Percentiles rank a stretch among this genome's conserved stretches.
These are phyloP conservation scores for Homolaphlyctis polyrhiza DNA, from an alignment of 371 early-diverging fungal species.

Conservation along the genomic window DNA sequence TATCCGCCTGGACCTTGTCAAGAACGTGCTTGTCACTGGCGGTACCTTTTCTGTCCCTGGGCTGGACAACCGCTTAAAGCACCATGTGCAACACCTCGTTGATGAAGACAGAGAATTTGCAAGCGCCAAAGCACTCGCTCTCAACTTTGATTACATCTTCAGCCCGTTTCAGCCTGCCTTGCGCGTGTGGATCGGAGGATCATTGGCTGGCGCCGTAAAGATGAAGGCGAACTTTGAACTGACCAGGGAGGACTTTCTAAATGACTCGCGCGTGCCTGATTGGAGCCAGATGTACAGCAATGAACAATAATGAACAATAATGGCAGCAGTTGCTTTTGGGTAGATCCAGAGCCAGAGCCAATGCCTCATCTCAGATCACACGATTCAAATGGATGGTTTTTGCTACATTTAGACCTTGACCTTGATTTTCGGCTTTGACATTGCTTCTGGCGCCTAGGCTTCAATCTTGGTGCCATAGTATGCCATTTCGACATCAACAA, in stretches of 20 bases:
- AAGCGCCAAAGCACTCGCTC: not conserved
- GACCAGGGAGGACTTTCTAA: not conserved
- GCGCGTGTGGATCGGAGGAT: constrained; percentile 3
- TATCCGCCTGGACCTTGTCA: not conserved
- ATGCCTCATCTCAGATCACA: too few relatives aligned
- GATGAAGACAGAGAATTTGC: not conserved
- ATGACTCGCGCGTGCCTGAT: not conserved
- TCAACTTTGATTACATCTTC: not conserved
- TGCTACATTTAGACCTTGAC: too few relatives aligned
- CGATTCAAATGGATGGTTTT: too few relatives aligned
- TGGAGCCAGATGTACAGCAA: too few relatives aligned
- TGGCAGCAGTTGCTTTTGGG: too few relatives aligned
- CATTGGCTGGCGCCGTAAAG: not conserved
- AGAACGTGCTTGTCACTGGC: constrained; percentile 1
- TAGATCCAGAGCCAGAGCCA: too few relatives aligned
- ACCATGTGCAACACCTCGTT: not conserved
- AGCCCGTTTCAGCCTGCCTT: constrained; percentile 4
- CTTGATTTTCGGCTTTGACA: too few relatives aligned
- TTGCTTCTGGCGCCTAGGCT: not conserved
- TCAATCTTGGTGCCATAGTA: constrained; percentile 34
- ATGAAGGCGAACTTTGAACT: not conserved
- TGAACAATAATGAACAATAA: too few relatives aligned
- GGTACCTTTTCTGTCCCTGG: not conserved
- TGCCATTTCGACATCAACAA: constrained; percentile 71
- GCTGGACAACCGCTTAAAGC: not conserved